Conservation (phyloP, 768 basidiomycete genomes). For the Chalciporus chontae region DNA sequence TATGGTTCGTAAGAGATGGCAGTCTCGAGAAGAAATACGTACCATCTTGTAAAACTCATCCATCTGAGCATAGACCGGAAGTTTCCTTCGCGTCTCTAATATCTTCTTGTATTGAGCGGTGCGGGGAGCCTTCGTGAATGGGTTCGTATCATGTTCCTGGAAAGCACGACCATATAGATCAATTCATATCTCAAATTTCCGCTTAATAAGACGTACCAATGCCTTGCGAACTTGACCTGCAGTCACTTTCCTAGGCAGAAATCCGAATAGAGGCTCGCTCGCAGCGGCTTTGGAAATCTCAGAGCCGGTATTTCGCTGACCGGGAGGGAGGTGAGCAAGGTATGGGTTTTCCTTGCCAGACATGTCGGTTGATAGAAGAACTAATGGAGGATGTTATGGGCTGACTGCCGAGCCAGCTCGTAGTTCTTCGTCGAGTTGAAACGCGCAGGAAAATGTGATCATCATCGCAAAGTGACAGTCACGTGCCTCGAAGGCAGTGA, state of each 20-base stretch:
- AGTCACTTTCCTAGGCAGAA: constrained; percentile 65
- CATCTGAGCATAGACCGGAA: constrained; percentile 93
- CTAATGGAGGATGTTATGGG: not conserved
- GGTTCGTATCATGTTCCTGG: constrained; percentile 78
- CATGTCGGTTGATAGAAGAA: constrained; percentile 6
- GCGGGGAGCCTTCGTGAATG: constrained; percentile 82
- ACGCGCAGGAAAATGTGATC: constrained; percentile 12
- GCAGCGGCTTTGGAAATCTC: constrained; percentile 15
- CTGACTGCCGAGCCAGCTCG: not conserved
- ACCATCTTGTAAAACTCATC: constrained; percentile 88
- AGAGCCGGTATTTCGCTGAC: constrained; percentile 27
- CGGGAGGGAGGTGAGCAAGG: constrained; percentile 40
- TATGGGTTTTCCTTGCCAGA: constrained; percentile 47
- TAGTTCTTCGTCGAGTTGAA: not conserved
- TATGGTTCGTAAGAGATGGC: constrained; percentile 1
- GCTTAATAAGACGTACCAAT: constrained; percentile 48
- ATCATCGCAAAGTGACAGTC: constrained; percentile 2
- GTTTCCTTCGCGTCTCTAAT: constrained; percentile 74
- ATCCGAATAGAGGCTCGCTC: constrained; percentile 68
- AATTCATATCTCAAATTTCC: not conserved
- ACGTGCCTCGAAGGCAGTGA: not conserved
- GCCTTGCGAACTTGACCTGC: constrained; percentile 63
- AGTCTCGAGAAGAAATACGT: not conserved
- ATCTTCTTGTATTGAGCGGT: constrained; percentile 83
- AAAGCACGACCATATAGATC: not conserved